Evolutionary conservation across 805 yeast genomes (phyloP).

Genomic region (Debaryomyces castellii): DNA sequence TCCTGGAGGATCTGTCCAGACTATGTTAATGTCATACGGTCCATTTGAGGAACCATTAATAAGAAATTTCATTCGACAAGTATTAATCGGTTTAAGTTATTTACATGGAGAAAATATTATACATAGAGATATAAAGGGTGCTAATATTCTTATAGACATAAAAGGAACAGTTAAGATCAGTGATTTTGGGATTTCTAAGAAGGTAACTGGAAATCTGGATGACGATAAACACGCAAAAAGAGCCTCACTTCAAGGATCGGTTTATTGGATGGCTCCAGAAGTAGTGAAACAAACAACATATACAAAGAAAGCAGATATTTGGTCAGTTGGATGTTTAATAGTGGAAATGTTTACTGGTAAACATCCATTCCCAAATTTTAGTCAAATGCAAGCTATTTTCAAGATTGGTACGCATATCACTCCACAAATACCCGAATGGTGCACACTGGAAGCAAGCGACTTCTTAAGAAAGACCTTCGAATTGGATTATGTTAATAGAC

Average conservation of each 20-base stretch:
- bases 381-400: constrained; percentile 97
- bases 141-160: constrained; percentile 77
- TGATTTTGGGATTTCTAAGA: constrained; percentile 78
- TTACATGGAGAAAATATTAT: constrained; percentile 74
- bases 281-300: constrained; percentile 92
- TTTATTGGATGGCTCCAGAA: constrained; percentile 99
- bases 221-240: constrained; percentile 45
- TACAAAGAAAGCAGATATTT: constrained; percentile 90
- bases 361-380: constrained; percentile 93
- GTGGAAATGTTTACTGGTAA: constrained; percentile 95
- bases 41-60: constrained; percentile 79
- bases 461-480: constrained; percentile 71
- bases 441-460: constrained; percentile 64
- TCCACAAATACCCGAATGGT: constrained; percentile 80
- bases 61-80: constrained; percentile 71
- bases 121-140: constrained; percentile 88
- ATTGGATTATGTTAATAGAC: constrained; percentile 69
- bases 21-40: constrained; percentile 70
- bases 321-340: constrained; percentile 95
- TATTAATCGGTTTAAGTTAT: constrained; percentile 70
- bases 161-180: constrained; percentile 81
- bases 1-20: constrained; percentile 55
- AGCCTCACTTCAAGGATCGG: constrained; percentile 87
- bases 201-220: constrained; percentile 27
- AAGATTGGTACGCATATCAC: constrained; percentile 80